Evolutionary conservation across 148 eudicot genomes (phyloP).

Genomic region (Heliosperma pusillum): DNA sequence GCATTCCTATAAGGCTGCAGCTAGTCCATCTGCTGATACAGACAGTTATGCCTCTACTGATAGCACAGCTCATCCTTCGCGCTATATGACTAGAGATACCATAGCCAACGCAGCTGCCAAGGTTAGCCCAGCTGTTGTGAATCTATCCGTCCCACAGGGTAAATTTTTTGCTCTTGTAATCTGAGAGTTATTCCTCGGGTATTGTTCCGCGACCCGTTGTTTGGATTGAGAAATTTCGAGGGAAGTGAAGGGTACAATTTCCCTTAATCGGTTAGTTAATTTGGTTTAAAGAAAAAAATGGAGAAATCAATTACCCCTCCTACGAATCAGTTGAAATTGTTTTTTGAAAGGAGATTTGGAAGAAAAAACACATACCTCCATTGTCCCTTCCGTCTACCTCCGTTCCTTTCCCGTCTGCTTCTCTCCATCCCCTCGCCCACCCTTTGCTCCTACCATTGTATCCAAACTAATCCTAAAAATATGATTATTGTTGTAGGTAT

Average conservation of each 20-base stretch:
- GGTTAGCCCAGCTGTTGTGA: constrained; percentile 91
- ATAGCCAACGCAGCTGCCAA: constrained; percentile 88
- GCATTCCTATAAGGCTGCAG: constrained; percentile 43
- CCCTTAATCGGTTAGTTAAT: not conserved
- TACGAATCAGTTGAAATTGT: not conserved
- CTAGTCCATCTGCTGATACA: constrained; percentile 41
- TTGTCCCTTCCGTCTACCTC: not conserved
- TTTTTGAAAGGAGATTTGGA: not conserved
- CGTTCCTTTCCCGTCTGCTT: too few species aligned
- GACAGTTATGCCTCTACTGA: constrained; percentile 38
- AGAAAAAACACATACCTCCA: not conserved
- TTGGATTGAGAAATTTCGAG: not conserved
- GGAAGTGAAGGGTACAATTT: not conserved
- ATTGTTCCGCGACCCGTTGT: not conserved
- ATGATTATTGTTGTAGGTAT: constrained; percentile 40
- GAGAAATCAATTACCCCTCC: not conserved
- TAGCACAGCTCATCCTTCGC: constrained; percentile 43
- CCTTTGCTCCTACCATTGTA: not conserved
- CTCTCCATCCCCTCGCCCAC: not conserved
- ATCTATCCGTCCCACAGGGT: constrained; percentile 77
- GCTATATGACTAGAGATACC: constrained; percentile 65
- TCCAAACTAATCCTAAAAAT: not conserved
- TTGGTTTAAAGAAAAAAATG: not conserved
- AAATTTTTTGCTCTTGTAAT: constrained; percentile 17
- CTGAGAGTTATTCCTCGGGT: constrained; percentile 3